Percentiles rank a stretch among this genome's conserved stretches.
Evolutionary conservation across 1,284 basidiomycete species (phyloP).

Genomic region (Tylopilus sp.): DNA sequence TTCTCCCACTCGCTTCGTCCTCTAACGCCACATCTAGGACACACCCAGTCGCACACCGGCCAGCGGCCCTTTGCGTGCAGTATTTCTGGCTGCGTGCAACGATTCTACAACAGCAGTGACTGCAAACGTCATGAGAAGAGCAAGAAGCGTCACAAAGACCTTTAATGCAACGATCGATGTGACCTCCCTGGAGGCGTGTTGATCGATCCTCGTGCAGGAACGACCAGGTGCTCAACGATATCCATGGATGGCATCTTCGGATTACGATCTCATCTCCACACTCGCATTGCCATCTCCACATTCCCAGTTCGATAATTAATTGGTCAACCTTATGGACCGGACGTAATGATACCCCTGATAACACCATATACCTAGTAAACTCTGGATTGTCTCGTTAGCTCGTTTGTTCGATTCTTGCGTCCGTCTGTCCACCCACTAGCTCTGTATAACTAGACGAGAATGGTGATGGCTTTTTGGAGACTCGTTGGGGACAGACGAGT

Average conservation of each 20-base stretch:
- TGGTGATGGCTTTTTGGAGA: not conserved
- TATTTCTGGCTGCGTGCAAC: slow-evolving; percentile 26
- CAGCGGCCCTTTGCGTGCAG: slow-evolving; percentile 25
- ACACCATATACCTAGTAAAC: slow-evolving; percentile 18
- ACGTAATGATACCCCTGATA: slow-evolving; percentile 22
- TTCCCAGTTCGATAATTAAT: not conserved
- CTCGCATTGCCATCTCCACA: slow-evolving; percentile 5
- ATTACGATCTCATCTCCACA: slow-evolving; percentile 4
- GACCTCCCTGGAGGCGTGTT: slow-evolving; percentile 8
- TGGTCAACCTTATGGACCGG: slow-evolving; percentile 5
- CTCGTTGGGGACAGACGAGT: not conserved
- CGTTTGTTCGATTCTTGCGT: not conserved
- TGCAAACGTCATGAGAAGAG: slow-evolving; percentile 35
- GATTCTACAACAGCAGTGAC: slow-evolving; percentile 33
- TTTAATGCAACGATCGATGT: slow-evolving; percentile 17
- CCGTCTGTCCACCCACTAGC: not conserved
- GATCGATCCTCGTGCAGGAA: slow-evolving; percentile 22
- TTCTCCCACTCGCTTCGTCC: not conserved
- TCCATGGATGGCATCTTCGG: slow-evolving; percentile 1
- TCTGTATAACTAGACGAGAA: slow-evolving; percentile 15
- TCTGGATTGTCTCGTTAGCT: slow-evolving; percentile 13
- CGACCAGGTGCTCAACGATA: slow-evolving; percentile 2
- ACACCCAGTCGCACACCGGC: slow-evolving; percentile 31
- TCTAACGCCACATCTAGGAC: slow-evolving; percentile 25
- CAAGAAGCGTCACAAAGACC: slow-evolving; percentile 29